Percentiles rank a stretch among this genome's conserved stretches.
Conservation (phyloP, 225 moss, liverwort and hornwort species). For the Physcomitrellopsis africana region DNA sequence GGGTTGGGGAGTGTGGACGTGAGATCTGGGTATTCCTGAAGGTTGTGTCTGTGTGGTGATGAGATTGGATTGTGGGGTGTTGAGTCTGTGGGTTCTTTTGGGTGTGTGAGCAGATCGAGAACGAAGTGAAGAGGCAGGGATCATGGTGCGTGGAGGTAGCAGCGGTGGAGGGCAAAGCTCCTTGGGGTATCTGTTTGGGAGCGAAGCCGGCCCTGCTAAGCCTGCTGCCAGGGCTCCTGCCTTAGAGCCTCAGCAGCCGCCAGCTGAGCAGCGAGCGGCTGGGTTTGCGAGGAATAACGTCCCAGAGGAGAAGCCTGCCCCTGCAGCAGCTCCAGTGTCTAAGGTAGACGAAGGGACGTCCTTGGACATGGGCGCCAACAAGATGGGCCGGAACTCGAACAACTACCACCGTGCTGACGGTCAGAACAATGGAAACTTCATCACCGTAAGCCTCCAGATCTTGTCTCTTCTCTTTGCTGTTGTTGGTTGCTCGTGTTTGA, state of each 20-base stretch:
- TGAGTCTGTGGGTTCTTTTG: background rate
- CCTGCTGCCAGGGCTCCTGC: conserved; percentile 42
- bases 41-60: too few relatives aligned
- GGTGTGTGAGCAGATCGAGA: conserved; percentile 6
- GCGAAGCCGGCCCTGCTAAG: conserved; percentile 45
- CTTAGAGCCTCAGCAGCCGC: conserved; percentile 32
- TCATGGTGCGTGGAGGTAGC: conserved; percentile 64
- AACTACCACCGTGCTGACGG: conserved; percentile 98
- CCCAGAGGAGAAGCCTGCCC: conserved; percentile 40
- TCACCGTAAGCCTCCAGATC: conserved; percentile 61
- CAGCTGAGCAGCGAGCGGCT: conserved; percentile 57
- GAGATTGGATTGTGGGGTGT: too few relatives aligned
- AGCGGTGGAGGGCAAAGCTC: conserved; percentile 66
- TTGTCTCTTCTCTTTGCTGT: too few relatives aligned
- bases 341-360: conserved; percentile 77
- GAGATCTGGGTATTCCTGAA: too few relatives aligned
- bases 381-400: conserved; percentile 82
- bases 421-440: conserved; percentile 97
- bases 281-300: conserved; percentile 40
- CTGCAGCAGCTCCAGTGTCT: conserved; percentile 31
- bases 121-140: conserved; percentile 21
- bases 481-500: too few relatives aligned
- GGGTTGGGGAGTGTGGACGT: too few relatives aligned
- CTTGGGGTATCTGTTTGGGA: conserved; percentile 54
- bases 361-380: conserved; percentile 64